A percentile compares a stretch with the other conserved stretches of the same genome.
Evolutionary conservation across 352 stramenopile species (phyloP).

Genomic region (Pythium biforme): DNA sequence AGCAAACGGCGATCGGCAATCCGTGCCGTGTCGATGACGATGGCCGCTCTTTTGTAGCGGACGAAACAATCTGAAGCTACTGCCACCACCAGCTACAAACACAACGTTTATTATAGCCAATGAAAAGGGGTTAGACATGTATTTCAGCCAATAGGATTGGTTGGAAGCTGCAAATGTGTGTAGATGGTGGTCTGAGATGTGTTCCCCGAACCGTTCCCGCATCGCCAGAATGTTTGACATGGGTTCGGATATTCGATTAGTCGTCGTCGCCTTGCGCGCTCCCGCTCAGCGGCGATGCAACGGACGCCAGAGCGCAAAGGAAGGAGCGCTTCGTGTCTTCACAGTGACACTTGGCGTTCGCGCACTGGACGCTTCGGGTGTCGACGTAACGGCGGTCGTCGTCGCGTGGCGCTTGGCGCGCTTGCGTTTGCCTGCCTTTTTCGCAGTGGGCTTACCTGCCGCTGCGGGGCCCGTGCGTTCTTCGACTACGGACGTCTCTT

Average conservation of each 20-base stretch:
- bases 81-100: background rate
- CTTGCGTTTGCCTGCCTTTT: conserved; percentile 19
- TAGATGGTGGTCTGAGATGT: background rate
- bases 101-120: background rate
- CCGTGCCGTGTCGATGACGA: background rate
- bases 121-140: background rate
- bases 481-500: too few relatives aligned
- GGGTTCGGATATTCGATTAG: background rate
- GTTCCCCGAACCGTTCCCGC: background rate
- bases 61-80: background rate
- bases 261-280: background rate
- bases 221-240: background rate
- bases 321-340: background rate
- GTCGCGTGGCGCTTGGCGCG: conserved; percentile 3
- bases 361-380: background rate
- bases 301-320: conserved; percentile 24
- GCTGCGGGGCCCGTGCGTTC: background rate
- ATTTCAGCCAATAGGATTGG: background rate
- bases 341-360: too few relatives aligned
- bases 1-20: background rate
- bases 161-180: too few relatives aligned
- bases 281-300: conserved; percentile 21
- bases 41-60: background rate
- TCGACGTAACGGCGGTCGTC: background rate
- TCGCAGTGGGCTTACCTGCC: background rate